Base-by-base conservation (phyloP, 1,284 basidiomycete genomes). In the Cryptococcus wingfieldii region DNA sequence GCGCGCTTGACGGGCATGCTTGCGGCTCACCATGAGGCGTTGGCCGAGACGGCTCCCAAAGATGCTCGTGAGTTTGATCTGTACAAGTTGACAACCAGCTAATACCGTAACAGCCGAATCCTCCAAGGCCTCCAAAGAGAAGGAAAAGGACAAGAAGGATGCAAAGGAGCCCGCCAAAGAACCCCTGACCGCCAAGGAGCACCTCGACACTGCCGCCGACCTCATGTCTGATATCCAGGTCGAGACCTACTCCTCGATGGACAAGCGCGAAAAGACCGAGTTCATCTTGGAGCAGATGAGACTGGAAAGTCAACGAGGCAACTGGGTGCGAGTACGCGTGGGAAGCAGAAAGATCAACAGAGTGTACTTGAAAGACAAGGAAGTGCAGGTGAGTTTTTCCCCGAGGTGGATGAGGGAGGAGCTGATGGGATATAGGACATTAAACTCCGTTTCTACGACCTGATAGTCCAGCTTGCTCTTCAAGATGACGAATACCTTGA, bases 231-330 rank as follows among this genome's bases (percentile, higher is more conserved):
- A 98, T 54, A 84, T 99, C 1, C 93, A 97, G 78, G 94, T 98
- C 45, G 96, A 99, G 79, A 98, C 96, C 3, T 99, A 98, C 72
- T 96, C 93, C 25, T 92, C 89, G 13, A 98, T 99, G 95, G 91
- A 97, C 65, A 86, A 94, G 61, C 80, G 90, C 67, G 96, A 99
- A 78, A 99, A 99, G 82, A 96, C 91, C 10, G 92, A 98, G 72
- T 98, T 99, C 71, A 90, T 99, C 64, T 80, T 98, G 43, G 95
- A 98, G 77, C 96, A 98, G 77, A 98, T 98, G 93, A 83, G 96
- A 51, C 77, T 98, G 84, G 92, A 70, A 86, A 92, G 77, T 77
- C 84, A 59, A 85, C 74, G 79, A 27, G 77, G 76, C 16, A 81
- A 98, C 71, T 98, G 94, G 89, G 83, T 88, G 12, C 90, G 92